phyloP scores from a whole-genome alignment of 1,284 basidiomycete genomes.

The Leccinum laetum region DNA sequence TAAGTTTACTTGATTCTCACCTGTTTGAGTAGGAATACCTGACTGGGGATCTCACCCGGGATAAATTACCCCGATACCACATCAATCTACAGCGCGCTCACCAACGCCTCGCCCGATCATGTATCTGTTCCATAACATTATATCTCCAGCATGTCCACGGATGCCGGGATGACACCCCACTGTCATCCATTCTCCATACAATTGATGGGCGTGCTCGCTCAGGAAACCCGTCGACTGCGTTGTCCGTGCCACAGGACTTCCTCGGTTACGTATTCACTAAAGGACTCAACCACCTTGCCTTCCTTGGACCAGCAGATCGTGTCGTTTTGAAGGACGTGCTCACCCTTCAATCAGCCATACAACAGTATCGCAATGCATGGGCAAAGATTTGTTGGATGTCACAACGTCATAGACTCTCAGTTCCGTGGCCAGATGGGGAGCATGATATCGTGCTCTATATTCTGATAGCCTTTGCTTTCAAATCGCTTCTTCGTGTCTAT shows the following conservation, averaged over 20 bases:
- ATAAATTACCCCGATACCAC: constrained; percentile 1
- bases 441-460: constrained; percentile 10
- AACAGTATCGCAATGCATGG: not conserved
- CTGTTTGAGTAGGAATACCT: constrained; percentile 9
- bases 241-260: not conserved
- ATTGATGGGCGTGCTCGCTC: not conserved
- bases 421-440: constrained; percentile 1
- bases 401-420: no score
- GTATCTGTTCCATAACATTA: constrained; percentile 5
- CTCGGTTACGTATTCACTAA: constrained; percentile 5
- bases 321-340: constrained; percentile 5
- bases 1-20: not conserved
- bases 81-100: constrained; percentile 5
- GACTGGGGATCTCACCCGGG: constrained; percentile 1
- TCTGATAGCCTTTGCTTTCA: constrained; percentile 5
- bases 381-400: not conserved
- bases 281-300: constrained; percentile 9
- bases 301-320: not conserved
- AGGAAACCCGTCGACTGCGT: not conserved
- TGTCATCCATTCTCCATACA: not conserved
- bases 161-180: not conserved
- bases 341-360: not conserved
- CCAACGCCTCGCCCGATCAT: constrained; percentile 2
- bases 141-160: constrained; percentile 2
- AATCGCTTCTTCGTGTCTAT: constrained; percentile 5